These are phyloP conservation scores for Solanum arcanum DNA, from an alignment of 257 asterid species.

Conservation along the genomic window DNA sequence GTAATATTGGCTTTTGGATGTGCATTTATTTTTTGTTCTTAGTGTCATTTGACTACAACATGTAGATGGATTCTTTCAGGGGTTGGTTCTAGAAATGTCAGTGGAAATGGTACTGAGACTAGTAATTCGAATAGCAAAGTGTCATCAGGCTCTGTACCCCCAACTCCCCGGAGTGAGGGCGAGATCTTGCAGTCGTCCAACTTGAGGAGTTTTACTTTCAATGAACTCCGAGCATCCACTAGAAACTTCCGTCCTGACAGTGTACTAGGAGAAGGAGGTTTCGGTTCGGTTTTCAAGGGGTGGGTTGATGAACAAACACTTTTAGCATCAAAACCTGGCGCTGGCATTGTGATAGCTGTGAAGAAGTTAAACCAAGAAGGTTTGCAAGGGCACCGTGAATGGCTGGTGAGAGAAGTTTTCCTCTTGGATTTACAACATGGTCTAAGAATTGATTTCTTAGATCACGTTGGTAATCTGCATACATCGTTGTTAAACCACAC, in stretches of 20 bases:
- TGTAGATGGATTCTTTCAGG: conserved; percentile 1
- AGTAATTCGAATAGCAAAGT: conserved; percentile 56
- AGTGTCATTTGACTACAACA: background rate
- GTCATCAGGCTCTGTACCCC: conserved; percentile 54
- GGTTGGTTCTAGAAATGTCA: conserved; percentile 24
- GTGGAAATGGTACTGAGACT: conserved; percentile 38
- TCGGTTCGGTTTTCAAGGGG: conserved; percentile 88
- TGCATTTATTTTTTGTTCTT: background rate
- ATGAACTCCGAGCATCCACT: conserved; percentile 67
- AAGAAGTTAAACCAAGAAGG: conserved; percentile 82
- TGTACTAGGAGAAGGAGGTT: conserved; percentile 87
- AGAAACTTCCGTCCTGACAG: conserved; percentile 86
- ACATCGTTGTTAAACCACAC: background rate
- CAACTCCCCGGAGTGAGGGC: conserved; percentile 75
- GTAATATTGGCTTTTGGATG: background rate
- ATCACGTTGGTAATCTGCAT: background rate
- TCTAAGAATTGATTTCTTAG: background rate
- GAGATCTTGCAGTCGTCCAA: conserved; percentile 81
- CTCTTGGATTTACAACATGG: background rate
- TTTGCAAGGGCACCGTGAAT: conserved; percentile 93
- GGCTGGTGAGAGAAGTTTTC: conserved; percentile 48
- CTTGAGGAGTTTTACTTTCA: conserved; percentile 55
- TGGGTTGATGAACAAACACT: conserved; percentile 65
- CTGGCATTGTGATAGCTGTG: conserved; percentile 73
- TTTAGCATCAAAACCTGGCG: conserved; percentile 61